Evolutionary conservation across 331 rosid genomes (phyloP), one percentile per base, ranked within the genome.

Genomic region (Ulmus americana): DNA sequence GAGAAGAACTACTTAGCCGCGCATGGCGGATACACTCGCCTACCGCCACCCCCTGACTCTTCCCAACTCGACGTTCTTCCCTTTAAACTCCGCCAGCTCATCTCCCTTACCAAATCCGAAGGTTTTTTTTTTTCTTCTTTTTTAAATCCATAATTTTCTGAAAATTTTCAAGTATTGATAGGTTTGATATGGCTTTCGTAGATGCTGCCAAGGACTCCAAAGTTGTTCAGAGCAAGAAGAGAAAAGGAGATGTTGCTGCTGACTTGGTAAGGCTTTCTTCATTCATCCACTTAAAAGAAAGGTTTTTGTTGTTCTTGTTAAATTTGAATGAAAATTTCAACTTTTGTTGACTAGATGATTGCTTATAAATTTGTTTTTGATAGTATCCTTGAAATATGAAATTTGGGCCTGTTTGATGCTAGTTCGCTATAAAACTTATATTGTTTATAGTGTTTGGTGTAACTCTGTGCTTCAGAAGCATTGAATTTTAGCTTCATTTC

Each of bases 1-100:
- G 96, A 86, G 82, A 85, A 87, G 65, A 91, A 91, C 70, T 91
- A 88, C 81, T 78, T 63, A 39, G 87, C 86, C 7, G 90, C 97
- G 10, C 96, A 91, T 54, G 97, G 97, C 20, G 84, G 85, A 53
- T 73, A 73, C 79, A 72, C 6, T 53, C 72, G 77, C 13, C 82
- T 81, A 10, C 82, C 85, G 0, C 82, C 85, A 10, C 82, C 82
- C 1, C 97, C 97, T 12, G 66, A 75, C 42, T 16, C 62, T 49
- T 83, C 91, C 40, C 47, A 86, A 64, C 57, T 53, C 62, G 88
- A 92, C 5, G 81, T 83, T 66, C 46, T 92, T 15, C 96, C 96
- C 11, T 80, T 81, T 42, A 88, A 86, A 67, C 95, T 92, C 28
- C 95, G 96, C 50, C 51, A 75, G 68, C 72, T 92, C 70, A 79